phyloP scores from a whole-genome alignment of 208 protist species.

The Hexamita inflata region DNA sequence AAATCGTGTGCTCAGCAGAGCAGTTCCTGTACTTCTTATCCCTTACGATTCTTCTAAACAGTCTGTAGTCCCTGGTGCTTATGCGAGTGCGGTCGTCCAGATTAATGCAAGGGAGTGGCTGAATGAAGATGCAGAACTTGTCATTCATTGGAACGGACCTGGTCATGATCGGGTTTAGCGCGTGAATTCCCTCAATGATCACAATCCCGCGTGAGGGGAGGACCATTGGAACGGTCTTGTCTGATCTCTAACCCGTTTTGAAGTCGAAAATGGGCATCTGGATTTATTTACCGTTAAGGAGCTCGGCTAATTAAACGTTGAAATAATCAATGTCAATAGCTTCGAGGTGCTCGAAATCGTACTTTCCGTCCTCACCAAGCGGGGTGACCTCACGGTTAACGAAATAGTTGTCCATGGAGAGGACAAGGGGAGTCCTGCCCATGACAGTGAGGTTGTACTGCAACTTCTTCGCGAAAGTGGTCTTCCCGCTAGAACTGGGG shows the following conservation, averaged over 20 bases:
- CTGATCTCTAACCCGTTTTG: constrained; percentile 20
- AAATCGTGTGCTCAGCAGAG: constrained; percentile 33
- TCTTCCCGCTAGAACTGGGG: constrained; percentile 47
- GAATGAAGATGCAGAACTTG: constrained; percentile 50
- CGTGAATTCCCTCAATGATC: constrained; percentile 52
- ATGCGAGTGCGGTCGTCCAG: constrained; percentile 47
- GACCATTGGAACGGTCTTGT: constrained; percentile 17
- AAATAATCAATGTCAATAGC: constrained; percentile 44
- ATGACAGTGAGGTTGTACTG: constrained; percentile 35
- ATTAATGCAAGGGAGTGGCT: constrained; percentile 48
- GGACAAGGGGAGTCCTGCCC: constrained; percentile 37
- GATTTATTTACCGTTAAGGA: constrained; percentile 45
- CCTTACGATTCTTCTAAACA: constrained; percentile 48
- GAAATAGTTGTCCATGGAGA: constrained; percentile 53
- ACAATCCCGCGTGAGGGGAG: constrained; percentile 37
- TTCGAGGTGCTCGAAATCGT: constrained; percentile 51
- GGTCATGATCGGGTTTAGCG: constrained; percentile 45
- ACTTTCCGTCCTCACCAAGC: constrained; percentile 42
- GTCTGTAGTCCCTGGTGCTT: constrained; percentile 28
- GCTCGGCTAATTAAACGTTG: constrained; percentile 42
- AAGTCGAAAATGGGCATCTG: constrained; percentile 48
- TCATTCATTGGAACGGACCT: constrained; percentile 31
- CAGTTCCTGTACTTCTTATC: constrained; percentile 46
- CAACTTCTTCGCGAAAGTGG: constrained; percentile 47
- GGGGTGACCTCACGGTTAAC: constrained; percentile 33